These are phyloP conservation scores for Aphanoascus verrucosus DNA, from an alignment of 2,329 filamentous ascomycete genomes.

Conservation along the genomic window DNA sequence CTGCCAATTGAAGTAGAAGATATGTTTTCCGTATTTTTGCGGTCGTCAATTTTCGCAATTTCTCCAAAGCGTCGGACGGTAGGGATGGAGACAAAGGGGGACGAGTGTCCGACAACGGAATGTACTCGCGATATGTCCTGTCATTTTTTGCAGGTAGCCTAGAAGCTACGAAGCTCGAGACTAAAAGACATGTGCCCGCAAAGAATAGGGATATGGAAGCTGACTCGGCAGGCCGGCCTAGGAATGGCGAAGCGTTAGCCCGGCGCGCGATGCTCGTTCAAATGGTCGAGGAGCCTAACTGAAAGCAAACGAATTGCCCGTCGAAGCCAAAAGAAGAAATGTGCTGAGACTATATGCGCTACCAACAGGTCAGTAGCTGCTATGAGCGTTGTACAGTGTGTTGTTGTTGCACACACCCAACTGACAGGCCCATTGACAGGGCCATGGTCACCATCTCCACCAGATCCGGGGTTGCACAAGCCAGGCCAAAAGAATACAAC, in stretches of 20 bases:
- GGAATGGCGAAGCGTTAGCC: neutral
- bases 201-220: constrained; percentile 33
- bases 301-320: constrained; percentile 22
- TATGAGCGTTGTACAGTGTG: neutral
- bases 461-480: neutral
- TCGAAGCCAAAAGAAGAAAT: neutral
- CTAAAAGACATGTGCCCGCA: constrained; percentile 30
- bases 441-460: neutral
- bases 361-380: neutral
- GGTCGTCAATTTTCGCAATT: constrained; percentile 11
- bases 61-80: constrained; percentile 7
- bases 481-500: too few species aligned
- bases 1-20: constrained; percentile 19
- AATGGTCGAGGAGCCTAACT: neutral
- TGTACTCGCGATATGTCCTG: constrained; percentile 7
- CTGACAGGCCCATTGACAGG: neutral
- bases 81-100: neutral
- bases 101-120: constrained; percentile 9
- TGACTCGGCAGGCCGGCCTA: constrained; percentile 40
- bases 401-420: neutral
- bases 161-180: constrained; percentile 26
- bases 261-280: neutral
- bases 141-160: constrained; percentile 16
- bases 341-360: constrained; percentile 6
- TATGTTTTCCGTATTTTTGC: constrained; percentile 19